Evolutionary conservation across 768 basidiomycete genomes (phyloP), one percentile per base, ranked within the genome.

Genomic region (Tephrocybe sp.): DNA sequence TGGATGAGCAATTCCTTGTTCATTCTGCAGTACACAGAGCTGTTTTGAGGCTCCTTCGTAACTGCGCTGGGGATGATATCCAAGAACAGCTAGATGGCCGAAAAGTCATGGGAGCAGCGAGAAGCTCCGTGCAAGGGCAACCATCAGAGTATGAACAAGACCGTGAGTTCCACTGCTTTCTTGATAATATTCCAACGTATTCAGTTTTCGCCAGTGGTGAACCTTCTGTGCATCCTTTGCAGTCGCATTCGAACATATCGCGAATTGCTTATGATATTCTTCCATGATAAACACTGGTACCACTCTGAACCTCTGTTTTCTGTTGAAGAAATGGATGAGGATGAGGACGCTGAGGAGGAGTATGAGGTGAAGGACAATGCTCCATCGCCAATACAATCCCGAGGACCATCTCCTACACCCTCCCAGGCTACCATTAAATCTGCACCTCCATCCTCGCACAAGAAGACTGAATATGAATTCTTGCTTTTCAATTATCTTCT

Each of bases 241-340:
- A 93, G 90, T 61, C 83, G 93, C 39, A 97, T 98, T 64, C 80
- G 91, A 50, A 89, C 90, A 25, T 85, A 88, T 63, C 84, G 91
- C 33, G 91, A 94, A 60, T 75, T 98, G 1, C 82, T 98, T 33
- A 90, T 97, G 81, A 96, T 98, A 56, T 98, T 98, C 74, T 96
- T 98, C 66, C 93, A 95, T 61, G 93, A 96, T 65, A 94, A 90
- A 62, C 85, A 90, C 58, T 91, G 90, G 85, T 87, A 85, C 63
- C 84, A 76, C 9, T 85, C 86, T 5, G 86, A 90, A 55, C 85
- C 88, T 9, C 63, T 90, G 37, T 89, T 87, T 55, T 72, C 85
- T 34, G 82, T 88, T 1, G 86, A 89, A 55, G 90, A 92, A 63
- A 84, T 85, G 33, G 85, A 86, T 0, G 88, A 88, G 34, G 81